phyloP scores from a whole-genome alignment of 2,329 filamentous ascomycete genomes.

The Aspergillus nomiae region DNA sequence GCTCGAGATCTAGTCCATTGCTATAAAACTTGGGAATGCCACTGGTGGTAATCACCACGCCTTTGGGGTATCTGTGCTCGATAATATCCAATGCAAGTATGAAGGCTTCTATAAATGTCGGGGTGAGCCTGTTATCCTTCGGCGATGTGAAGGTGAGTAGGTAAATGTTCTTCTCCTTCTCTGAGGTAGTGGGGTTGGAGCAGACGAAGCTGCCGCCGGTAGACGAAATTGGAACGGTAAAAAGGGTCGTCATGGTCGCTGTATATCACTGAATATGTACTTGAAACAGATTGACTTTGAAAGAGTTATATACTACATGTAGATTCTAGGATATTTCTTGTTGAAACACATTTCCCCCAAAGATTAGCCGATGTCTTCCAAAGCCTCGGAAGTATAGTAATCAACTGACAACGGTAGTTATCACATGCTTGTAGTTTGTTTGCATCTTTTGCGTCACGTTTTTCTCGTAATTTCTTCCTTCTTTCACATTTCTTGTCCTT shows the following conservation, averaged over 20 bases:
- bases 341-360: background rate
- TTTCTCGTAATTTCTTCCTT: too few relatives aligned
- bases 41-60: conserved; percentile 76
- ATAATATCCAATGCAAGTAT: conserved; percentile 73
- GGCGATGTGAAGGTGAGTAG: conserved; percentile 71
- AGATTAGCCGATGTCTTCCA: background rate
- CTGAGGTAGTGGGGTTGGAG: conserved; percentile 58
- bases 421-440: background rate
- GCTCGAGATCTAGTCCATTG: conserved; percentile 77
- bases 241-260: conserved; percentile 48
- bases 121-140: conserved; percentile 75
- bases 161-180: conserved; percentile 57
- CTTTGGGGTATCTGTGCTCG: conserved; percentile 67
- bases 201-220: conserved; percentile 62
- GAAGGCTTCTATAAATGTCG: conserved; percentile 67
- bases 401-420: background rate
- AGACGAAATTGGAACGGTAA: conserved; percentile 61
- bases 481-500: too few relatives aligned
- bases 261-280: background rate
- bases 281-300: too few relatives aligned
- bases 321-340: background rate
- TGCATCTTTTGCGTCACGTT: too few relatives aligned
- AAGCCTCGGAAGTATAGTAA: background rate
- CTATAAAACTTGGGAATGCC: conserved; percentile 77
- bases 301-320: background rate